Conservation (phyloP, 768 basidiomycete species). For the Podaxis sp. region DNA sequence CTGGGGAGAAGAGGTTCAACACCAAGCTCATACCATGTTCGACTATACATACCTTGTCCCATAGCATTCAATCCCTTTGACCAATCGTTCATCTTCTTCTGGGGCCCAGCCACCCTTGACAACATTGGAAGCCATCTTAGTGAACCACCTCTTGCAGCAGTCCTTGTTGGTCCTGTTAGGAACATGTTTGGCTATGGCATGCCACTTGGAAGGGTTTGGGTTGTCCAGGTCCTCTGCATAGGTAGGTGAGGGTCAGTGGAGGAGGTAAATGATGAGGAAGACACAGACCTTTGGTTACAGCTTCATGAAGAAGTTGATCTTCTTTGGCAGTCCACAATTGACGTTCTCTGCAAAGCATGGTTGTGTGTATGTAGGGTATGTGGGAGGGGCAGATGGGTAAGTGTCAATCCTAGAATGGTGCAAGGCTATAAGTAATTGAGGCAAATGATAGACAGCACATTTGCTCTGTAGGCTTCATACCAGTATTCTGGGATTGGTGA, state of each 20-base stretch:
- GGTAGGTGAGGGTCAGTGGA: slow-evolving; percentile 19
- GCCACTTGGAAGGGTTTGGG: slow-evolving; percentile 60
- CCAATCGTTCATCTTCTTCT: slow-evolving; percentile 58
- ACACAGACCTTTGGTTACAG: slow-evolving; percentile 45
- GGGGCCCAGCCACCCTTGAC: slow-evolving; percentile 63
- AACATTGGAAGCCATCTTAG: slow-evolving; percentile 62
- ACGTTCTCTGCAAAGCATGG: slow-evolving; percentile 46
- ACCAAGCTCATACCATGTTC: background rate
- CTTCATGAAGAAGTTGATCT: slow-evolving; percentile 52
- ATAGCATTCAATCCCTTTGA: slow-evolving; percentile 55
- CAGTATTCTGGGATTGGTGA: slow-evolving; percentile 27
- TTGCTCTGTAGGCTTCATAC: slow-evolving; percentile 23
- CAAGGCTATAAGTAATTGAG: slow-evolving; percentile 24
- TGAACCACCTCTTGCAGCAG: slow-evolving; percentile 63
- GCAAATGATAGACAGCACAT: slow-evolving; percentile 23
- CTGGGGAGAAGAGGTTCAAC: slow-evolving; percentile 26
- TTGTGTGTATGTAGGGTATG: slow-evolving; percentile 15
- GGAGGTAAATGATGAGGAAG: slow-evolving; percentile 5
- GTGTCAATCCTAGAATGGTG: slow-evolving; percentile 16
- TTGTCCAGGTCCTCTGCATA: slow-evolving; percentile 56
- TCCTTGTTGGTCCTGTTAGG: slow-evolving; percentile 65
- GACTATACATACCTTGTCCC: slow-evolving; percentile 46
- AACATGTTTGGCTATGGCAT: slow-evolving; percentile 61
- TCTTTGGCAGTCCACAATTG: slow-evolving; percentile 53
- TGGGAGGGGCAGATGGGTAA: slow-evolving; percentile 21